Evolutionary conservation across 2,329 filamentous ascomycete species (phyloP).

Genomic region (Venturia oleaginea): DNA sequence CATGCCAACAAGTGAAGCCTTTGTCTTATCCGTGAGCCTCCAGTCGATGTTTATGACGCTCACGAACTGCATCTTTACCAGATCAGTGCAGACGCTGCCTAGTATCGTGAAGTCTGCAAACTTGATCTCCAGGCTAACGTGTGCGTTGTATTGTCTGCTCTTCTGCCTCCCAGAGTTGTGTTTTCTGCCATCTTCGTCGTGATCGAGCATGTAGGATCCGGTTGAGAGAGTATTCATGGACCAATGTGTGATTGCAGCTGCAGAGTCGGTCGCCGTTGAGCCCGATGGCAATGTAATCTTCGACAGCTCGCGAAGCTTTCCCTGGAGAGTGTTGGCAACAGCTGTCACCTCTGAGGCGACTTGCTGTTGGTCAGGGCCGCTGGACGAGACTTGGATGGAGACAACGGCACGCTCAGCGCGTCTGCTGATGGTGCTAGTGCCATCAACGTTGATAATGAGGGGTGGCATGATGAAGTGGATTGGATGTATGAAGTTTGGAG

Average conservation of each 20-base stretch:
- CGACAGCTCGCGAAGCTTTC: background rate
- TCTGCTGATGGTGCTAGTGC: background rate
- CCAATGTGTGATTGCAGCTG: background rate
- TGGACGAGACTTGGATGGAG: background rate
- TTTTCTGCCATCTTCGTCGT: background rate
- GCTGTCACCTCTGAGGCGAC: background rate
- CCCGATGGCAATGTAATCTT: background rate
- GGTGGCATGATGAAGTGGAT: background rate
- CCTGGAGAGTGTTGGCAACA: background rate
- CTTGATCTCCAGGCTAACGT: background rate
- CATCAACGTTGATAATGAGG: background rate
- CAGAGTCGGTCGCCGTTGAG: background rate
- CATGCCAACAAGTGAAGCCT: background rate
- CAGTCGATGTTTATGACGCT: slow-evolving; percentile 3
- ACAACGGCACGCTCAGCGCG: background rate
- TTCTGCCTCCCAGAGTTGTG: background rate
- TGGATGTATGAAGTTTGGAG: background rate
- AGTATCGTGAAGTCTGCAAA: slow-evolving; percentile 2
- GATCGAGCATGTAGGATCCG: background rate
- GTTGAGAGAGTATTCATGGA: slow-evolving; percentile 7
- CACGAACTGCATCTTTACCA: slow-evolving; percentile 2
- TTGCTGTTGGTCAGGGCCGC: background rate
- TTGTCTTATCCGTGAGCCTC: slow-evolving; percentile 4
- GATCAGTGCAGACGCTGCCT: background rate
- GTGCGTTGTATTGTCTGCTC: slow-evolving; percentile 4